Base-by-base conservation (phyloP, 2,329 filamentous ascomycete genomes). In the Neofusicoccum parvum region DNA sequence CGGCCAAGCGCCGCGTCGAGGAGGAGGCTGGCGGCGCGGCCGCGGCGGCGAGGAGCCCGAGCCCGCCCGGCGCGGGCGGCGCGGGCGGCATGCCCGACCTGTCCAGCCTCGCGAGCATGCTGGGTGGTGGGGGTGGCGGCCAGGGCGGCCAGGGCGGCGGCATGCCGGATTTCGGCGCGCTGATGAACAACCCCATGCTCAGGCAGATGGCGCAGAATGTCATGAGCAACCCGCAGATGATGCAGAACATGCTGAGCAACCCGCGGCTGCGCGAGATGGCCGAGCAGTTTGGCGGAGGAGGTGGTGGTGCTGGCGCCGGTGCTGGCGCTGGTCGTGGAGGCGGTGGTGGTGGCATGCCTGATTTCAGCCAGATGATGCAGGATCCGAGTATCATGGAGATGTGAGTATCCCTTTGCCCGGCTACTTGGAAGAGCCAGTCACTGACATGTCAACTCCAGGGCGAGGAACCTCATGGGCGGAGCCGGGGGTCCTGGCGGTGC, bases 111-210 rank as follows among this genome's bases (percentile, higher is more conserved):
- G 80, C 81, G 12, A 74, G 77, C 37, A 82, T 83, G 81, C 73
- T 83, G 15, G 83, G 77, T 39, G 87, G 80, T 32, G 87, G 80
- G 7, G 88, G 82, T 7, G 83, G 77, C 39, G 87, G 84, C 32
- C 87, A 83, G 20, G 88, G 83, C 27, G 88, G 83, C 14, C 84
- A 80, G 32, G 87, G 80, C 10, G 88, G 90, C 60, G 92, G 92
- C 64, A 95, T 97, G 91, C 93, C 94, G 12, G 94, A 98, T 78
- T 83, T 99, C 27, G 81, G 87, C 69, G 87, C 87, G 69, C 89
- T 99, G 78, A 96, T 98, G 93, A 93, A 84, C 83, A 99, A 98
- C 83, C 95, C 95, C 65, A 98, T 98, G 95, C 96, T 99, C 81
- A 88, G 93, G 59, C 91, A 87, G 81, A 97, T 98, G 93, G 95